Evolutionary conservation across 441 rosid genomes (phyloP).

Genomic region (Croton laevigatus): DNA sequence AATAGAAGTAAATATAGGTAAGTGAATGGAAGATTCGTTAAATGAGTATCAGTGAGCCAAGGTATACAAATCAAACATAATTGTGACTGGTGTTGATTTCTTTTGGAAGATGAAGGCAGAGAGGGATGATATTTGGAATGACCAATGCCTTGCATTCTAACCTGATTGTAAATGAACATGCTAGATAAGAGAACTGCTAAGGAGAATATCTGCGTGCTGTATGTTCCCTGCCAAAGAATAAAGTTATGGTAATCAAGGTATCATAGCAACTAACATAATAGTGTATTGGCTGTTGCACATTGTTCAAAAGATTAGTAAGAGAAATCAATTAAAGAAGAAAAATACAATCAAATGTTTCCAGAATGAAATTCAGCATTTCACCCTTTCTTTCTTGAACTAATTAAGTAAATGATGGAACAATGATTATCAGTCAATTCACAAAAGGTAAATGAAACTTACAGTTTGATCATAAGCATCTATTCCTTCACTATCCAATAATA

Average conservation of each 20-base stretch:
- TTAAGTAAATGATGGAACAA: background rate
- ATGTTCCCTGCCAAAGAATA: constrained; percentile 68
- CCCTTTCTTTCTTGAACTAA: constrained; percentile 1
- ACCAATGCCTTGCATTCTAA: constrained; percentile 23
- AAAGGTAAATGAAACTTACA: constrained; percentile 36
- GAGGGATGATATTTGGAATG: background rate
- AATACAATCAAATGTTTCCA: background rate
- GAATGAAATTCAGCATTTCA: background rate
- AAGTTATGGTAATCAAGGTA: constrained; percentile 10
- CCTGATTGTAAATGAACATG: constrained; percentile 98
- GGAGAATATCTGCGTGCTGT: constrained; percentile 97
- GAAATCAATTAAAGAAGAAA: background rate
- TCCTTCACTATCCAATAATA: constrained; percentile 93
- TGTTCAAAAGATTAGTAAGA: constrained; percentile 1
- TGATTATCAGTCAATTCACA: background rate
- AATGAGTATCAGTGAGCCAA: background rate
- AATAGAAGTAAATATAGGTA: constrained; percentile 14
- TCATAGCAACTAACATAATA: background rate
- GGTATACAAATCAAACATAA: background rate
- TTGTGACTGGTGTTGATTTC: background rate
- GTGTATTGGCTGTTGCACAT: background rate
- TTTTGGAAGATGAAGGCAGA: background rate
- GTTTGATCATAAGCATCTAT: constrained; percentile 98
- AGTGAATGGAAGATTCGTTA: background rate
- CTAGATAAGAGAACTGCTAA: constrained; percentile 95